Percentiles rank a stretch among this genome's conserved stretches.
Evolutionary conservation across 2,329 filamentous ascomycete species (phyloP).

Genomic region (Fusarium nygamai): DNA sequence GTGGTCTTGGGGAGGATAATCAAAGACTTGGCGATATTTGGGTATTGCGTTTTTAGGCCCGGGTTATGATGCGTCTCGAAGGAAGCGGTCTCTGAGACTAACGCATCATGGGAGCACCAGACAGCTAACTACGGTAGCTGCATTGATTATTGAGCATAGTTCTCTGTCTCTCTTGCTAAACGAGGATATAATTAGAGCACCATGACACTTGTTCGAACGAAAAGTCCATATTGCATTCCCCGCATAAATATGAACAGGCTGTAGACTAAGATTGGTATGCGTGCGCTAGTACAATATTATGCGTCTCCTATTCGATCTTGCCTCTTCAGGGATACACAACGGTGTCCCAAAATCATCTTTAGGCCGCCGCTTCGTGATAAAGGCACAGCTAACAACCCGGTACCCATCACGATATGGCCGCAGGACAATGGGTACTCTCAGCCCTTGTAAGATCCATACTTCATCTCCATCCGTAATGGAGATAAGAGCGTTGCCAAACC

Average conservation of each 20-base stretch:
- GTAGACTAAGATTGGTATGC: not conserved
- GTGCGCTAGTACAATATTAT: not conserved
- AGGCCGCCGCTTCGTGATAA: fast-evolving
- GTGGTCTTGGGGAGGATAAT: not conserved
- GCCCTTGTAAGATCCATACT: fast-evolving
- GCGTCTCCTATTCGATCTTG: fast-evolving
- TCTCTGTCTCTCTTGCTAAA: not conserved
- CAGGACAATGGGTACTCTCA: fast-evolving
- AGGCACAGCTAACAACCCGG: fast-evolving
- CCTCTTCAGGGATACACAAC: fast-evolving
- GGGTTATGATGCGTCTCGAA: no score
- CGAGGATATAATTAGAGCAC: not conserved
- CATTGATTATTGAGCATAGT: fast-evolving
- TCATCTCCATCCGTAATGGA: fast-evolving
- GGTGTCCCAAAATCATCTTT: no score
- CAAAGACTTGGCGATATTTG: not conserved
- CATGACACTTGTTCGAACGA: no score
- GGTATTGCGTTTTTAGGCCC: not conserved
- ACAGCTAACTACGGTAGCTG: not conserved
- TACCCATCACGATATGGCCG: not conserved
- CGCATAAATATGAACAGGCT: fast-evolving
- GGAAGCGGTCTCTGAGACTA: fast-evolving
- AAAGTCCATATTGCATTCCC: not conserved
- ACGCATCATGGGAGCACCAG: fast-evolving
- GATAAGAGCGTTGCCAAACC: fast-evolving